Conservation (phyloP, 345 rosid species). For the Salix purpurea region DNA sequence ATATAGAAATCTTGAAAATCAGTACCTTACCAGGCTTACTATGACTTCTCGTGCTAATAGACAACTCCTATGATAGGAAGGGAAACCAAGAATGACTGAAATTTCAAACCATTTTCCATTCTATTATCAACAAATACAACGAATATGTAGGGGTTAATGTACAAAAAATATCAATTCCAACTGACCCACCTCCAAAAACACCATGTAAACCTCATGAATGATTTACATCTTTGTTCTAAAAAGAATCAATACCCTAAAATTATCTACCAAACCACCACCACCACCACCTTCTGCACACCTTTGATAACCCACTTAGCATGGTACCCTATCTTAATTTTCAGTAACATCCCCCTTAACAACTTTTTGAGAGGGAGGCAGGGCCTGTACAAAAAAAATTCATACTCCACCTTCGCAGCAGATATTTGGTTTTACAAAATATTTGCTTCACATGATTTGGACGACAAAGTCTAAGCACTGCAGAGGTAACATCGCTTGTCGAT, state of each 20-base stretch:
- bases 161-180: slow-evolving; percentile 26
- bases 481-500: slow-evolving; percentile 10
- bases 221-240: slow-evolving; percentile 36
- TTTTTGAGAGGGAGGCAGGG: not conserved
- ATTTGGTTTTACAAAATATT: slow-evolving; percentile 2
- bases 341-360: not conserved
- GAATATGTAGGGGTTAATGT: slow-evolving; percentile 36
- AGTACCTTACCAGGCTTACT: not conserved
- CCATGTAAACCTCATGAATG: slow-evolving; percentile 20
- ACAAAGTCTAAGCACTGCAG: slow-evolving; percentile 10
- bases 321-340: slow-evolving; percentile 1
- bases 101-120: slow-evolving; percentile 16
- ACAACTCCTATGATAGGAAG: not conserved
- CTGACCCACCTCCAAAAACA: slow-evolving; percentile 13
- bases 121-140: slow-evolving; percentile 41
- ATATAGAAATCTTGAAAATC: not conserved
- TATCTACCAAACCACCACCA: slow-evolving; percentile 14
- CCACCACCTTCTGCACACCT: slow-evolving; percentile 16
- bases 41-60: not conserved
- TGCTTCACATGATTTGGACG: slow-evolving; percentile 7
- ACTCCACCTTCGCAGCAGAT: slow-evolving; percentile 11
- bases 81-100: not conserved
- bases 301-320: not conserved
- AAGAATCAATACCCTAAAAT: slow-evolving; percentile 33
- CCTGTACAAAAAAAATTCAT: slow-evolving; percentile 17